Evolutionary conservation across 1,284 basidiomycete genomes (phyloP), one percentile per base, ranked within the genome.

Genomic region (Ganoderma boninense): DNA sequence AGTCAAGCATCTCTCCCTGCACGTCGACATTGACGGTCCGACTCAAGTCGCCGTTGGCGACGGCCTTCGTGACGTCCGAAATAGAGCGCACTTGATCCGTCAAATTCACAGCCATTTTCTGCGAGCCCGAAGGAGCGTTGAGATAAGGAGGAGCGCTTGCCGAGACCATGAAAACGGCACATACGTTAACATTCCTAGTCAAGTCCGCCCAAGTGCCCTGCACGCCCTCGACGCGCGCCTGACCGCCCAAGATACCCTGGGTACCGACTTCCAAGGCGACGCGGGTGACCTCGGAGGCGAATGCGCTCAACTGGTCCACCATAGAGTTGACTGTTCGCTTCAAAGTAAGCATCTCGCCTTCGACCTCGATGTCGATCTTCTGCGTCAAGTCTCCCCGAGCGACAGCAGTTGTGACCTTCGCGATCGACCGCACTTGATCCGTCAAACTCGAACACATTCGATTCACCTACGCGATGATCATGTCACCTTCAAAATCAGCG

Each of bases 81-180:
- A 99, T 99, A 69, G 96, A 97, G 76, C 97, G 93, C 74, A 99
- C 97, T 89, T 99, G 97, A 77, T 97, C 94, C 1, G 97, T 99
- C 76, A 99, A 85, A 80, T 97, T 98, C 64, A 90, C 90, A 0
- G 96, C 96, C 90, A 93, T 96, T 91, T 94, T 95, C 87, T 88
- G 74, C 44, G 64, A 11, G 52, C 43, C 63, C 11, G 52, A 16
- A 14, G 14, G 16, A 46, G 64, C 52, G 20, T 35, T 44, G 32
- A 44, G n/a, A 61, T 54, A 44, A 4, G 35, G 18, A 61, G 13
- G 26, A 13, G 40, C 20, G 64, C 29, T 13, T 63, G 60, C 42
- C 16, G 3, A 42, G 57, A 62, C 14, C 44, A 60, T 61, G 66
- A 66, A 29, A 23, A 11, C 20, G 40, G 62, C 38, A 80, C 90